phyloP scores from a whole-genome alignment of 495 filamentous ascomycete genomes.

The Hyaloscypha variabilis region DNA sequence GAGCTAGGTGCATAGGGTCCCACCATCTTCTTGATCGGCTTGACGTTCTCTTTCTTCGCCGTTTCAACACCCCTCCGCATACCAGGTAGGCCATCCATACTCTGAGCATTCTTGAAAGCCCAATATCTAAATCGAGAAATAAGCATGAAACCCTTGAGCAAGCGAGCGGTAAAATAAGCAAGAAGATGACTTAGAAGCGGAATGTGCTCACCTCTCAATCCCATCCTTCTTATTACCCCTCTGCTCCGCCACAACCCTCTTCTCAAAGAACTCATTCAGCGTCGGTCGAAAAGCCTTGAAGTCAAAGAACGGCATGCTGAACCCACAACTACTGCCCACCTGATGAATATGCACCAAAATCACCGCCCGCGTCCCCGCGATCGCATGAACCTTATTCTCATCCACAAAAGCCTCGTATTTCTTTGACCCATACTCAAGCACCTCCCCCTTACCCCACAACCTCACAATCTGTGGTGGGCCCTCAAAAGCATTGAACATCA shows the following conservation, averaged over 20 bases:
- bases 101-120: conserved; percentile 56
- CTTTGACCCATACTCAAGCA: conserved; percentile 58
- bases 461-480: conserved; percentile 65
- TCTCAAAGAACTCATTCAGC: conserved; percentile 50
- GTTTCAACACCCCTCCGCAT: conserved; percentile 45
- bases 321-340: conserved; percentile 57
- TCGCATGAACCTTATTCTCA: conserved; percentile 41
- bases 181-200: too few relatives aligned
- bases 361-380: conserved; percentile 60
- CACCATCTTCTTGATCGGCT: conserved; percentile 55
- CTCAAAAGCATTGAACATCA: conserved; percentile 73
- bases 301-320: conserved; percentile 53
- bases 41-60: conserved; percentile 43
- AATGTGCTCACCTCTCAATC: conserved; percentile 43
- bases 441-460: conserved; percentile 67
- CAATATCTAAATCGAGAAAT: conserved; percentile 44
- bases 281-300: conserved; percentile 50
- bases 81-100: conserved; percentile 56
- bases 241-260: conserved; percentile 42
- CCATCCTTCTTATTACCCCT: conserved; percentile 48
- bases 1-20: conserved; percentile 30
- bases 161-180: background rate
- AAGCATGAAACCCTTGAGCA: background rate
- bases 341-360: conserved; percentile 69
- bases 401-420: conserved; percentile 51